These are phyloP conservation scores for Agaricus sinodeliciosus DNA, from an alignment of 768 basidiomycete genomes.

Conservation along the genomic window DNA sequence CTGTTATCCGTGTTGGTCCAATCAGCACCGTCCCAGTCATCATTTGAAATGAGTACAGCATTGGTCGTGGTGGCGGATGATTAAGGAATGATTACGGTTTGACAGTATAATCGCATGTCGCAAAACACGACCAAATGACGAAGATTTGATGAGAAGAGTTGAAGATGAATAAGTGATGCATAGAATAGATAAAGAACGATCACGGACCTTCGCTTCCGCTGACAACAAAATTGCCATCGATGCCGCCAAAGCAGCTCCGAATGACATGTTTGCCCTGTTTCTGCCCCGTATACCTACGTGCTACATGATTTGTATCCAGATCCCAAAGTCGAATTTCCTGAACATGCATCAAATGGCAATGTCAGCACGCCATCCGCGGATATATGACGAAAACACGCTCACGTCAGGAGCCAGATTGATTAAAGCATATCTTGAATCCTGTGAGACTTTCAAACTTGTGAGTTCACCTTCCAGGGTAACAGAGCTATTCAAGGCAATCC, in stretches of 20 bases:
- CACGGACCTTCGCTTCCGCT: constrained; percentile 91
- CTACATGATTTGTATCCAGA: constrained; percentile 58
- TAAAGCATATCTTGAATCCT: constrained; percentile 80
- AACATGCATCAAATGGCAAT: constrained; percentile 11
- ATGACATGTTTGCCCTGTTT: constrained; percentile 80
- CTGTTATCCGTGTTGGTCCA: constrained; percentile 32
- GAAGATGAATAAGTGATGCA: neutral
- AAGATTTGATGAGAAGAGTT: neutral
- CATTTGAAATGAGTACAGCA: constrained; percentile 2
- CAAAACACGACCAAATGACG: neutral
- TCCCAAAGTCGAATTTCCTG: constrained; percentile 92
- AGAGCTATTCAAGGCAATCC: constrained; percentile 30
- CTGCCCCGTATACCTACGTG: constrained; percentile 83
- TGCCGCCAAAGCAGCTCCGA: constrained; percentile 89
- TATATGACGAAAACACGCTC: constrained; percentile 24
- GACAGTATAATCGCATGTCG: neutral
- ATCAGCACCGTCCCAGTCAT: neutral
- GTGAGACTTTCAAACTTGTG: constrained; percentile 82
- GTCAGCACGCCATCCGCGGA: constrained; percentile 2
- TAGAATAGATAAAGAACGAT: constrained; percentile 9
- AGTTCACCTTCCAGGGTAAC: constrained; percentile 61
- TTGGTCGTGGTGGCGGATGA: neutral
- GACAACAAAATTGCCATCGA: constrained; percentile 81
- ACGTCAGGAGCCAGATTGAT: constrained; percentile 87
- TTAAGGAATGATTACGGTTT: neutral